Base-by-base conservation (phyloP, 2,329 filamentous ascomycete species). In the Rugonectria rugulosa region DNA sequence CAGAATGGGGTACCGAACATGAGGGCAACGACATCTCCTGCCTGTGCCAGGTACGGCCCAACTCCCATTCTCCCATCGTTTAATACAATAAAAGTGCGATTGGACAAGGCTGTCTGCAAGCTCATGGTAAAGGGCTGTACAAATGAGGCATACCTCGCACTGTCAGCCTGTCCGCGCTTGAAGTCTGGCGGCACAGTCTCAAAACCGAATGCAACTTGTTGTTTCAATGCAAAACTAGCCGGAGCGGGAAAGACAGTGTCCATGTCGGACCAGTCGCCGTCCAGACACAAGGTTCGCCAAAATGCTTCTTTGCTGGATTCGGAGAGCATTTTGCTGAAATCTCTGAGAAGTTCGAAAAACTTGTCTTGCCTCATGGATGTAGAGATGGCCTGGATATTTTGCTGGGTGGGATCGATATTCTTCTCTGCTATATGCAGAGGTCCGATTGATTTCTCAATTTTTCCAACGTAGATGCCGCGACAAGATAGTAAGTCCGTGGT, bases 1-100 rank as follows among this genome's bases (percentile, higher is more conserved):
- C 42, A 42, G 41, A 46, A 40, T 19, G 43, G 12, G 29, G 42
- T n/a, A n/a, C 44, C 23, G 15, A 36, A 29, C 36, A 44, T 36
- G 23, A 34, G 4, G 17, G 26, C 11, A 46, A 31, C 50, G 24
- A 41, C 12, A 36, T 45, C n/a, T 41, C 42, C 23, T 26, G 17
- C 8, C 27, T 34, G 34, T 7, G 37, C 14, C 10, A 46, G 36
- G 6, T 34, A 32, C 6, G 42, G 27, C 6, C 42, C 42, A 20
- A 45, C 29, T 34, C 42, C 42, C 42, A 45, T 45, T 9, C 29
- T n/a, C 10, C 29, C 42, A 20, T 45, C 20, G 2, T 34, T 21
- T 23, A 29, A 32, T n/a, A 20, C 10, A 15, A 45, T 32, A 24
- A 45, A 45, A 12, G 42, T 45, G 3, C 42, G 27, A 19, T 45